Evolutionary conservation across 2,329 filamentous ascomycete genomes (phyloP), one percentile per base, ranked within the genome.

Genomic region (Ophiostoma quercus): DNA sequence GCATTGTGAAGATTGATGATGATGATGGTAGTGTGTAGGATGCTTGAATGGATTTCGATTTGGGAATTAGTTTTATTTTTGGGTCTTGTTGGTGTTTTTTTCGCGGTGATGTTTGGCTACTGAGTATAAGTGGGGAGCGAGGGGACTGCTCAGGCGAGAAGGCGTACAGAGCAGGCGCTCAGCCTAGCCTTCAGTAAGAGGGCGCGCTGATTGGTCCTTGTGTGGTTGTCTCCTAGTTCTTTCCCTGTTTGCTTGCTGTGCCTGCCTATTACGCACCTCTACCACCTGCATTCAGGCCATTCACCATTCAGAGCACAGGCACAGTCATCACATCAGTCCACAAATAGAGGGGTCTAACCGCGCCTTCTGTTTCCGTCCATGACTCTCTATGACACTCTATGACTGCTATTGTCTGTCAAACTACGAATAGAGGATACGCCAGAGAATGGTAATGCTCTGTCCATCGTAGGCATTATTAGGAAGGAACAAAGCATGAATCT

Each of bases 1-100:
- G 94, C 94, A 97, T 97, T 73, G 82, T 89, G 78, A 72, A 47
- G 32, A 47, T 32, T 43, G 25, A 34, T 22, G 34, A 43, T 60
- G n/a, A 54, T 70, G 47, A n/a, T 66, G 39, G 57, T 66, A 34
- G 29, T 67, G 16, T 47, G 11, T 7, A 51, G 25, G 41, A 11
- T 32, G 34, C 9, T 29, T 39, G 22, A 9, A 32, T 19, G 12
- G 41, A 54, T 4, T 8, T 22, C 29, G 11, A 37, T 60, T 34
- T 29, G 25, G 25, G 25, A 29, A 29, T 57, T 25, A 16, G 29
- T 37, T 6, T 29, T 37, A 7, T 39, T 39, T 41, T 66, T 67
- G 25, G 25, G 25, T 62, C 57, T n/a, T 39, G 43, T 16, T 34
- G 29, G 29, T 51, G 29, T 47, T 60, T 67, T 51, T 66, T 54